Conservation (phyloP, 2,329 filamentous ascomycete species). For the Tricladium varicosporioides region DNA sequence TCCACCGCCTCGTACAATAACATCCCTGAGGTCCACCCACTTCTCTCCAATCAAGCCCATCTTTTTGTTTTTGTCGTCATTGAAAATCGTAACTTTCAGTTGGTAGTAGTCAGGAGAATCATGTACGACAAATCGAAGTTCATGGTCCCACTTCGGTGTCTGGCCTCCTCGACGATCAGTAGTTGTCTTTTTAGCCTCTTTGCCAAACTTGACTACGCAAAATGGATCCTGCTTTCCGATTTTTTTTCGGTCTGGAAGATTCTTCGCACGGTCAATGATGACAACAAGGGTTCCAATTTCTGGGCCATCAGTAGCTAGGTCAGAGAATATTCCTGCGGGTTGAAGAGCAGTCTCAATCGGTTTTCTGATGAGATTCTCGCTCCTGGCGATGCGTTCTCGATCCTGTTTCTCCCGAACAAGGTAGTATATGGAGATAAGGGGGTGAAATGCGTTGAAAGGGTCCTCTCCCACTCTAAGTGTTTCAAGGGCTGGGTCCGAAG, state of each 20-base stretch:
- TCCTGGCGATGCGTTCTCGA: slow-evolving; percentile 66
- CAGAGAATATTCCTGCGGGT: slow-evolving; percentile 76
- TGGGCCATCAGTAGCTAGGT: slow-evolving; percentile 90
- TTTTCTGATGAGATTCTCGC: slow-evolving; percentile 52
- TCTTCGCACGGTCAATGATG: slow-evolving; percentile 93
- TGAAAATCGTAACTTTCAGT: slow-evolving; percentile 89
- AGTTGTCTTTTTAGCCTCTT: slow-evolving; percentile 95
- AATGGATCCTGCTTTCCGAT: slow-evolving; percentile 99
- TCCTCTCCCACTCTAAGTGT: slow-evolving; percentile 82
- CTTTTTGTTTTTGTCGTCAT: slow-evolving; percentile 68
- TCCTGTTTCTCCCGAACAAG: slow-evolving; percentile 94
- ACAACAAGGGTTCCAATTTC: slow-evolving; percentile 90
- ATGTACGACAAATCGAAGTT: slow-evolving; percentile 66
- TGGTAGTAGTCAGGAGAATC: slow-evolving; percentile 55
- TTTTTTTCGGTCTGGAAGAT: slow-evolving; percentile 91
- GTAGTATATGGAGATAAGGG: slow-evolving; percentile 90
- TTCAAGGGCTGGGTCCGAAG: slow-evolving; percentile 79
- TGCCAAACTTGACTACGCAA: slow-evolving; percentile 87
- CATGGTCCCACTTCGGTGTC: slow-evolving; percentile 96
- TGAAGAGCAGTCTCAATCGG: slow-evolving; percentile 53
- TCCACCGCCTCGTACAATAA: slow-evolving; percentile 84
- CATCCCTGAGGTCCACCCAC: slow-evolving; percentile 78
- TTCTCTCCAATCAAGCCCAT: slow-evolving; percentile 64
- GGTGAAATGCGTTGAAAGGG: slow-evolving; percentile 89
- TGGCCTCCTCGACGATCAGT: slow-evolving; percentile 94